phyloP scores from a whole-genome alignment of 2,329 filamentous ascomycete species.

The Ceratocystis huliohia region DNA sequence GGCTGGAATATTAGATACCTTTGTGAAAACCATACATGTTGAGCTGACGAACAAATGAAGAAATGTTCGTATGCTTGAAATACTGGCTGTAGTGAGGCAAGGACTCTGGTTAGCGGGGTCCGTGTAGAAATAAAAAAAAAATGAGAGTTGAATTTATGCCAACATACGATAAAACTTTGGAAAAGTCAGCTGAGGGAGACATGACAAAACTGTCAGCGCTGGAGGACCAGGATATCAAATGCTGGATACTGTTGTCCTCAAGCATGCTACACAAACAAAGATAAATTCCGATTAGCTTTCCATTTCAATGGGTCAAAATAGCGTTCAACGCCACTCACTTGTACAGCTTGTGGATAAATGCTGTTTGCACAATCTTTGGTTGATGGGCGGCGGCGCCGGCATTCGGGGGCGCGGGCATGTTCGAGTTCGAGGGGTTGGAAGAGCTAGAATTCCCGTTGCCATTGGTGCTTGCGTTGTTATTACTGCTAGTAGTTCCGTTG shows the following conservation, averaged over 20 bases:
- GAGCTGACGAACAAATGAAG: constrained; percentile 90
- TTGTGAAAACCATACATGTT: constrained; percentile 99
- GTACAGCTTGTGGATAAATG: constrained; percentile 98
- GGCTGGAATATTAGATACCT: constrained; percentile 41
- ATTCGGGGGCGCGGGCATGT: constrained; percentile 41
- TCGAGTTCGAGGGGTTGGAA: constrained; percentile 27
- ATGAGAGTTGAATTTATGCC: background rate
- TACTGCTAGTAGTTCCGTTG: constrained; percentile 14
- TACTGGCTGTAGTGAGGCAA: constrained; percentile 56
- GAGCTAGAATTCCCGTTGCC: constrained; percentile 14
- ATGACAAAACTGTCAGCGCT: constrained; percentile 97
- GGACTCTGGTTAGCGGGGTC: background rate
- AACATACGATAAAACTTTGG: constrained; percentile 89
- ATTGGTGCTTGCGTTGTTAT: constrained; percentile 30
- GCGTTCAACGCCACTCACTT: constrained; percentile 44
- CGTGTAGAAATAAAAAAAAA: background rate
- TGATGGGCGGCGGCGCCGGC: constrained; percentile 70
- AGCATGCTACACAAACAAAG: constrained; percentile 58
- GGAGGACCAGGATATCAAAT: constrained; percentile 91
- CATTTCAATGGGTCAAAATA: background rate
- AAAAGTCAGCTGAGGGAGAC: constrained; percentile 94
- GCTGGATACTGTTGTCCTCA: constrained; percentile 82
- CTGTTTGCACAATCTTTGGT: constrained; percentile 94
- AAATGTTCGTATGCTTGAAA: constrained; percentile 98
- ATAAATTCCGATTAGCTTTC: constrained; percentile 24